Evolutionary conservation across 2,329 filamentous ascomycete species (phyloP).

Genomic region (Monascus ruber): DNA sequence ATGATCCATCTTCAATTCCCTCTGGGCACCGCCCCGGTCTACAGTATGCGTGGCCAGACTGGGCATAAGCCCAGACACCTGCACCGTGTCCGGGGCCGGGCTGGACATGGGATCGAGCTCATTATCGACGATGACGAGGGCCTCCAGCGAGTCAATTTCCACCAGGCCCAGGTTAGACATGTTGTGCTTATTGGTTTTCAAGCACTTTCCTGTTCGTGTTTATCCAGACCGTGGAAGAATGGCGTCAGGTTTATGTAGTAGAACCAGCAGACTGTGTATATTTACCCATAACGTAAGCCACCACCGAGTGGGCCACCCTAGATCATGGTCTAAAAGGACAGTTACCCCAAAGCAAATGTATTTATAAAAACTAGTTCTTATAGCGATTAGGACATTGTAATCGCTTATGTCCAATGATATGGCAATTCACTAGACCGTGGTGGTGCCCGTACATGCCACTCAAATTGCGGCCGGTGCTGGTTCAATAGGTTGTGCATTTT

Average conservation of each 20-base stretch:
- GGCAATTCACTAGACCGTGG: neutral
- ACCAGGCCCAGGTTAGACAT: conserved; percentile 13
- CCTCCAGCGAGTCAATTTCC: conserved; percentile 38
- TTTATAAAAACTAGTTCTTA: neutral
- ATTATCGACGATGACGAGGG: conserved; percentile 43
- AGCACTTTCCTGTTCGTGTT: neutral
- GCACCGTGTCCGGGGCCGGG: conserved; percentile 32
- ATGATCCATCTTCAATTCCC: conserved; percentile 39
- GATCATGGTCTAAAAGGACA: neutral
- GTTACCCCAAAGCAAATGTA: neutral
- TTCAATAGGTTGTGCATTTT: too few relatives aligned
- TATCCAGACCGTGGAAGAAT: too few relatives aligned
- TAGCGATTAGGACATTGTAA: neutral
- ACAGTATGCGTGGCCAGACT: conserved; percentile 30
- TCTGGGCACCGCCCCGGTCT: conserved; percentile 31
- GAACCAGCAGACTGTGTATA: too few relatives aligned
- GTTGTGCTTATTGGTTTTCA: neutral
- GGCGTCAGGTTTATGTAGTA: too few relatives aligned
- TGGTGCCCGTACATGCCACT: too few relatives aligned
- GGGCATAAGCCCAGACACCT: conserved; percentile 33
- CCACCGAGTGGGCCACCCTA: too few relatives aligned
- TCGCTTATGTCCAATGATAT: neutral
- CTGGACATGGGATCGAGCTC: conserved; percentile 44
- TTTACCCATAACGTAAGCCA: neutral
- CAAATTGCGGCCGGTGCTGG: too few relatives aligned